Evolutionary conservation across 257 asterid species (phyloP).

Genomic region (Solanum arcanum): DNA sequence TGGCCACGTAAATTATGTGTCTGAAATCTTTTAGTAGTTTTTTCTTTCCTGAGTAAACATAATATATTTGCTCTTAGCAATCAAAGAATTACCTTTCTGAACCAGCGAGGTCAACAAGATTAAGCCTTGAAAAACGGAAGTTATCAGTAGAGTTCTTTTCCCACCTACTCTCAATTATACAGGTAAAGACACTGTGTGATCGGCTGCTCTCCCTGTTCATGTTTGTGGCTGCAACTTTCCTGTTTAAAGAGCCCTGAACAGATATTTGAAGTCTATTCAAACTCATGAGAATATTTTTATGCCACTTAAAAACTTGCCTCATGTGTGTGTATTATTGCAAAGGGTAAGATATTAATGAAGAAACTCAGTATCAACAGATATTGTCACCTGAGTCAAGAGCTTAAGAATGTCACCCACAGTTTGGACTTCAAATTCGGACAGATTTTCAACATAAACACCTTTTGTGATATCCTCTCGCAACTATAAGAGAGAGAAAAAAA

Average conservation of each 20-base stretch:
- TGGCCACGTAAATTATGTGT: neutral
- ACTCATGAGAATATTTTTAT: neutral
- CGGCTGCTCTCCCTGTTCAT: constrained; percentile 99
- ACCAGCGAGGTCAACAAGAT: constrained; percentile 99
- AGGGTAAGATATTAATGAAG: neutral
- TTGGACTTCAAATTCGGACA: constrained; percentile 85
- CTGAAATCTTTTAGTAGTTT: neutral
- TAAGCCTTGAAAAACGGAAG: constrained; percentile 86
- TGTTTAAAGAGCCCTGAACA: constrained; percentile 73
- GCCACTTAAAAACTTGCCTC: neutral
- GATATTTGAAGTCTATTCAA: constrained; percentile 4
- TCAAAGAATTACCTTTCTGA: constrained; percentile 62
- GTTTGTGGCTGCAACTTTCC: constrained; percentile 92
- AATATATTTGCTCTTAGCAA: neutral
- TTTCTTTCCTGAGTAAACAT: neutral
- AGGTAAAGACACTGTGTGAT: constrained; percentile 92
- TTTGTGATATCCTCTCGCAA: constrained; percentile 83
- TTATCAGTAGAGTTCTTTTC: constrained; percentile 79
- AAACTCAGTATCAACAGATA: neutral
- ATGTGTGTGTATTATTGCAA: neutral
- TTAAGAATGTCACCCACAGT: constrained; percentile 84
- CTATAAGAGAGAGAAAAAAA: constrained; percentile 19
- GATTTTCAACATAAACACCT: constrained; percentile 91
- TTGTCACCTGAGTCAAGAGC: constrained; percentile 72
- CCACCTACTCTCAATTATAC: constrained; percentile 96